Conservation (phyloP, 2,329 filamentous ascomycete genomes). For the Fusarium temperatum region DNA sequence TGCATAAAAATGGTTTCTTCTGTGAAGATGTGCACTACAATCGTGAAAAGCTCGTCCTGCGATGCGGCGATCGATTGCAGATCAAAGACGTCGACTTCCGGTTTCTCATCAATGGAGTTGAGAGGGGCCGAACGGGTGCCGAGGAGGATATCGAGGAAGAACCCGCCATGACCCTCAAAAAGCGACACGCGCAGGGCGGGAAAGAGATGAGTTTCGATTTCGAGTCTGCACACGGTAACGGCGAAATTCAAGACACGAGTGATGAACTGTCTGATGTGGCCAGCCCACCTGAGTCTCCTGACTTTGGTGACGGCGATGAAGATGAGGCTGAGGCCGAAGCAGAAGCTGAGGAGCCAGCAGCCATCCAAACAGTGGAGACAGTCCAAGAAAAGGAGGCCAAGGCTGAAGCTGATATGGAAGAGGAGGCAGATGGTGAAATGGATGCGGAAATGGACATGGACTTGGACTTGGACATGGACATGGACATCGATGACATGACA, state of each 20-base stretch:
- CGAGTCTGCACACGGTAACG: slow-evolving; percentile 68
- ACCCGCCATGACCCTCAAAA: slow-evolving; percentile 52
- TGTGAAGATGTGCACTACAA: slow-evolving; percentile 69
- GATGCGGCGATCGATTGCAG: slow-evolving; percentile 72
- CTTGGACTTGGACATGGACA: slow-evolving; percentile 24
- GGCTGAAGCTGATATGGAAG: slow-evolving; percentile 39
- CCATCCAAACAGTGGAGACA: slow-evolving; percentile 31
- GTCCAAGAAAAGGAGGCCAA: slow-evolving; percentile 44
- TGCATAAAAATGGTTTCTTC: slow-evolving; percentile 75
- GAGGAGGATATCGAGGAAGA: slow-evolving; percentile 64
- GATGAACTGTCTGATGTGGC: slow-evolving; percentile 59
- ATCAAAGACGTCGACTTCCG: slow-evolving; percentile 75
- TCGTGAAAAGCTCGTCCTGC: slow-evolving; percentile 64
- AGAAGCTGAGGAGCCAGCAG: slow-evolving; percentile 38
- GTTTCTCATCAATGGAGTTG: slow-evolving; percentile 75
- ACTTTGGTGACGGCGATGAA: slow-evolving; percentile 51
- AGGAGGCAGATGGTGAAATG: slow-evolving; percentile 6
- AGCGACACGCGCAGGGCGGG: slow-evolving; percentile 63
- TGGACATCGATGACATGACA: slow-evolving; percentile 40
- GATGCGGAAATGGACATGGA: slow-evolving; percentile 34
- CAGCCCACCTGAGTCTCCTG: slow-evolving; percentile 53
- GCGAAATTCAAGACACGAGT: slow-evolving; percentile 65
- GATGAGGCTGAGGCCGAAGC: slow-evolving; percentile 30
- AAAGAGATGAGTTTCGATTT: slow-evolving; percentile 81
- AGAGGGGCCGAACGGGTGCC: slow-evolving; percentile 64